Evolutionary conservation across 176 grass and related monocot species (phyloP), one percentile per base, ranked within the genome.

Genomic region (Triticum dicoccoides): DNA sequence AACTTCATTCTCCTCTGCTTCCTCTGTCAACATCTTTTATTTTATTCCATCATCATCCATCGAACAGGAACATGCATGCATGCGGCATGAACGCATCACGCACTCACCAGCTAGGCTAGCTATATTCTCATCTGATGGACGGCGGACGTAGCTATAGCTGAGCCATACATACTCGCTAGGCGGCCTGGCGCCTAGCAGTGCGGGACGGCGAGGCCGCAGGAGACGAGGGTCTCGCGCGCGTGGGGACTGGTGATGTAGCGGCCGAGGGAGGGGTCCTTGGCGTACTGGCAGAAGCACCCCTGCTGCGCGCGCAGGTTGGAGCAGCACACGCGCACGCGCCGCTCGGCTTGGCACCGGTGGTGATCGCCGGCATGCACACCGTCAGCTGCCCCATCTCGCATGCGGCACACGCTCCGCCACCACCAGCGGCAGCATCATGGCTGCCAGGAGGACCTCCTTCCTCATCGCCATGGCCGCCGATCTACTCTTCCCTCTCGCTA

Each of bases 201-300:
- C 0, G 88, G 88, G 3, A 72, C 0, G 2, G 83, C 0, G 64
- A 90, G 0, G 3, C 79, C 79, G 84, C 88, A 90, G 30, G 84
- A 17, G 7, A 11, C 0, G 73, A 90, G 5, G 0, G n/a, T 6
- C 39, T 23, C 49, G 27, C 79, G 21, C 0, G 88, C 78, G 78
- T 71, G 62, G 21, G 83, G 83, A 63, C 78, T 82, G 51, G 0
- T 33, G 88, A 86, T 9, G 79, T 90, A 90, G 39, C 0, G 0
- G 0, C 6, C 37, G 62, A 76, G 76, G 0, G 24, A 0, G 0
- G 88, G 88, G 77, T 89, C 56, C 77, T 37, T 81, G 61, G 78
- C 83, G 78, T 17, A 89, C 83, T 76, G 25, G 88, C 88, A 89
- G 69, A 89, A 77, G 69, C 88, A 89, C 0, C 44, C 35, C 88